These are phyloP conservation scores for Amanita fuliginea DNA, from an alignment of 768 basidiomycete genomes.

Conservation along the genomic window DNA sequence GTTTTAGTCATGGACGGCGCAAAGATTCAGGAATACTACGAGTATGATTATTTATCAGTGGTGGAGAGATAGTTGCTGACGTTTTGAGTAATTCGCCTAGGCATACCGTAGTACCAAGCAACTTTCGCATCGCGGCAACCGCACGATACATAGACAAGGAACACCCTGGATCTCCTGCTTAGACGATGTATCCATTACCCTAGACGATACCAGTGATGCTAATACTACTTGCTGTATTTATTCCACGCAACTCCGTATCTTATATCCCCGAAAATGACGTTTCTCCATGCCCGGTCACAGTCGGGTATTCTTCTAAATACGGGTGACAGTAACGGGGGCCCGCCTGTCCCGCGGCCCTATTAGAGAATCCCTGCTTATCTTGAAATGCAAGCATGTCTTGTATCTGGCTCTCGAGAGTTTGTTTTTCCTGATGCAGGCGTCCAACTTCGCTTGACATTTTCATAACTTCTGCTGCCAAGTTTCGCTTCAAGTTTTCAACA, in stretches of 20 bases:
- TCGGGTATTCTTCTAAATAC: constrained; percentile 1
- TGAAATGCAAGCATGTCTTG: constrained; percentile 66
- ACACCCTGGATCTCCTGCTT: not conserved
- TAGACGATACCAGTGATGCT: not conserved
- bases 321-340: not conserved
- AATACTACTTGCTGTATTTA: not conserved
- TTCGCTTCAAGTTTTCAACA: constrained; percentile 81
- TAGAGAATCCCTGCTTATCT: constrained; percentile 17
- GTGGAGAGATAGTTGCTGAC: not conserved
- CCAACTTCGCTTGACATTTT: constrained; percentile 66
- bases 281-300: not conserved
- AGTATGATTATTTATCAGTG: constrained; percentile 30
- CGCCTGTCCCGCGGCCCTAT: not conserved
- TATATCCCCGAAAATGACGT: constrained; percentile 1
- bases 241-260: not conserved
- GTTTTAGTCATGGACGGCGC: constrained; percentile 70
- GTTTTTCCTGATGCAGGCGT: constrained; percentile 53
- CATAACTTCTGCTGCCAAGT: constrained; percentile 64
- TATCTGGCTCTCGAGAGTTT: constrained; percentile 57
- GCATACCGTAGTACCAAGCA: constrained; percentile 64
- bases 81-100: constrained; percentile 25
- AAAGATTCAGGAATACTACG: constrained; percentile 56
- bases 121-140: constrained; percentile 74
- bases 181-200: not conserved
- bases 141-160: constrained; percentile 48